A percentile compares a stretch with the other conserved stretches of the same genome.
Evolutionary conservation across 805 yeast genomes (phyloP).

Genomic region (Hanseniaspora clermontiae): DNA sequence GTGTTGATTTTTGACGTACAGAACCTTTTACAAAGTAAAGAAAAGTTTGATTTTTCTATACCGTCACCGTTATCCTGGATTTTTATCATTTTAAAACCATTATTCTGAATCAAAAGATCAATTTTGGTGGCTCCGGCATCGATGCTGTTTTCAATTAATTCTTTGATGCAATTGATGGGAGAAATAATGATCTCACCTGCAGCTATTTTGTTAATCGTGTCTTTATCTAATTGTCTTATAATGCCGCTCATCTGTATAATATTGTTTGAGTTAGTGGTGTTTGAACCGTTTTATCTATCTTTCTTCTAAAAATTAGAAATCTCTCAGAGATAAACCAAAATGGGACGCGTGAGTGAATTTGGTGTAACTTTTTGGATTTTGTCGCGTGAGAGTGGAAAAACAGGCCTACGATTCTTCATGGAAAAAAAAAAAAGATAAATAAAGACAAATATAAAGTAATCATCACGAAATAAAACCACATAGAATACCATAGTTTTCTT

Average conservation of each 20-base stretch:
- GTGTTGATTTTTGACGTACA: constrained; percentile 72
- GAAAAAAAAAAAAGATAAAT: not conserved
- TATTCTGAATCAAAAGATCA: constrained; percentile 77
- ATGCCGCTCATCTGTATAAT: not conserved
- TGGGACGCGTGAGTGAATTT: not conserved
- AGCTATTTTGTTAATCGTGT: constrained; percentile 81
- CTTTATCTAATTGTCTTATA: constrained; percentile 41
- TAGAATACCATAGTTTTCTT: not conserved
- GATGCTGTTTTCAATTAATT: constrained; percentile 78
- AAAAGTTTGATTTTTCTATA: constrained; percentile 56
- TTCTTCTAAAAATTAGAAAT: too few relatives aligned
- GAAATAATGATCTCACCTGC: constrained; percentile 94
- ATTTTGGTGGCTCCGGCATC: constrained; percentile 70
- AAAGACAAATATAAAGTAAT: not conserved
- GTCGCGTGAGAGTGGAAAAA: not conserved
- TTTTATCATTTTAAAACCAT: constrained; percentile 77
- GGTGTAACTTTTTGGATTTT: not conserved
- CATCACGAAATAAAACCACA: too few relatives aligned
- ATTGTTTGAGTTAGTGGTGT: not conserved
- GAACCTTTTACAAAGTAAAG: constrained; percentile 76
- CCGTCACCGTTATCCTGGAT: constrained; percentile 86
- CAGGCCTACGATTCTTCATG: not conserved
- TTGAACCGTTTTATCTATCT: not conserved
- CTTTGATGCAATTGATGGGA: constrained; percentile 90
- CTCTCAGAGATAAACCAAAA: too few relatives aligned